Base-by-base conservation (phyloP, 306 rosid species). In the Castanospermum australe region DNA sequence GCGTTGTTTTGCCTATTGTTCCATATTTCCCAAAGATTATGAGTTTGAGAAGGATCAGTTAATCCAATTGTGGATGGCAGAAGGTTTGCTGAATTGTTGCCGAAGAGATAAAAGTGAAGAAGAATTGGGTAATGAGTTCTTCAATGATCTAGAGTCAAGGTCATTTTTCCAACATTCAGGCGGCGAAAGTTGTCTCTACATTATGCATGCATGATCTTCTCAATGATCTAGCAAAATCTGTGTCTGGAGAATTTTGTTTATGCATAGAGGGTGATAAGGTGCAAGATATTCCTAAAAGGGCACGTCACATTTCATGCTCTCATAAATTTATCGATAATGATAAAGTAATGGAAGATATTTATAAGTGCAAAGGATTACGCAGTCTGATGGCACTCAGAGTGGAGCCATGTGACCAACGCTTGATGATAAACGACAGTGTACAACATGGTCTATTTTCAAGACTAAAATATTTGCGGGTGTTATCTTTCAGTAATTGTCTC, bases 181-280 rank as follows among this genome's bases (percentile, higher is more conserved):
- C 39, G 0, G 0, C 2, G 5, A 65, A 2, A 0, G 8, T 10
- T 5, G 15, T 2, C 0, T 0, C 21, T 73, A 45, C 25, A 1
- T 65, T 5, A 73, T 81, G 80, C n/a, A n/a, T n/a, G n/a, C 63
- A 54, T 9, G 78, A 73, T 14, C 75, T 66, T 66, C 32, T 83
- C 11, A 77, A 64, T 17, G 83, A 71, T 14, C 50, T 83, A 28
- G 76, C 76, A 4, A 71, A 65, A 45, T 56, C 7, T 24, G 50
- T 71, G 1, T 4, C 0, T 0, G 66, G 64, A 0, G 76, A 54
- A 14, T 65, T 73, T 73, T 14, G 41, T 51, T 30, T 35, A 0
- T 7, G 42, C 1, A 2, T 54, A 0, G 4, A 81, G 8, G 55
- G 0, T 15, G 28, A 48, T 8, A 14, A 12, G 1, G 44, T 7